These are phyloP conservation scores for Strobilomyces confusus DNA, from an alignment of 768 basidiomycete genomes.

Conservation along the genomic window DNA sequence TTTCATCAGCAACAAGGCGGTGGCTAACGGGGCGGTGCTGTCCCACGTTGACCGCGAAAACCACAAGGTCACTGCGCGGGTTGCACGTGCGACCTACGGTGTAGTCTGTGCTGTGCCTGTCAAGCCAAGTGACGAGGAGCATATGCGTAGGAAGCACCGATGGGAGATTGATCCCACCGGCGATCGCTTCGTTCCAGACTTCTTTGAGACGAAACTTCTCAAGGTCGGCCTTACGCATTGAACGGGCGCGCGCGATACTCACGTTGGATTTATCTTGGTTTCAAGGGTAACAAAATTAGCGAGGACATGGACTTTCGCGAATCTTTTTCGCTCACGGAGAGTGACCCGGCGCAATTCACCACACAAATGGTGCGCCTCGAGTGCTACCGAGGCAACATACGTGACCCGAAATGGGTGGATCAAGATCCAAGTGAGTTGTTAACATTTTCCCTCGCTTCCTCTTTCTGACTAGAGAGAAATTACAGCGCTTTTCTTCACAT, in stretches of 20 bases:
- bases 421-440: not conserved
- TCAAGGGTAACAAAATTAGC: too few relatives aligned
- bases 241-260: not conserved
- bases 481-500: not conserved
- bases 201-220: slow-evolving; percentile 10
- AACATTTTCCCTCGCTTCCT: not conserved
- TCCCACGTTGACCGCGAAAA: not conserved
- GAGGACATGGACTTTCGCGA: too few relatives aligned
- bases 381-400: not conserved
- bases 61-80: not conserved
- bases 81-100: too few relatives aligned
- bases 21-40: not conserved
- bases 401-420: not conserved
- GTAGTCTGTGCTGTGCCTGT: too few relatives aligned
- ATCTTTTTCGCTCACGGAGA: too few relatives aligned
- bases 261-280: not conserved
- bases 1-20: not conserved
- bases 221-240: not conserved
- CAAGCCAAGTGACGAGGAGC: too few relatives aligned
- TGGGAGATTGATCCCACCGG: slow-evolving; percentile 12
- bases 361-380: not conserved
- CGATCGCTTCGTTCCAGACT: slow-evolving; percentile 9
- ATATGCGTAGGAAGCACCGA: too few relatives aligned
- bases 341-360: too few relatives aligned
- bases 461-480: not conserved